Evolutionary conservation across 192 early-diverging fungal species (phyloP), one percentile per base, ranked within the genome.

Genomic region (Coemansia biformis): DNA sequence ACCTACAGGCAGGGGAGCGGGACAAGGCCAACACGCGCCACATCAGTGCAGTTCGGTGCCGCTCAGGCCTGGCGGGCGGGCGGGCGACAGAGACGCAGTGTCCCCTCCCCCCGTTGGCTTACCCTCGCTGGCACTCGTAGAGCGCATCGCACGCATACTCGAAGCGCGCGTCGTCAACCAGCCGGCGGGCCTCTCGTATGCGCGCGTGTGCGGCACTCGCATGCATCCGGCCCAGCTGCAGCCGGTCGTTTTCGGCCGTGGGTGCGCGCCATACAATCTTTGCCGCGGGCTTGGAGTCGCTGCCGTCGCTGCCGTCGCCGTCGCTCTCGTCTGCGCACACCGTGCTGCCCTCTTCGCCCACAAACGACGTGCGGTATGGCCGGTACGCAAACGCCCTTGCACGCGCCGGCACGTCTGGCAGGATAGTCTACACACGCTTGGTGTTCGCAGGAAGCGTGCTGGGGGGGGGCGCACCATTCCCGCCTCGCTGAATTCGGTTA

Each of bases 121-220:
- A 73, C 69, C 71, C 71, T 38, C 71, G 54, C 39, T 75, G 71
- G 38, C 71, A 67, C 39, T 75, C 71, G 16, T 56, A 63, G 30
- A 75, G 41, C 8, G 58, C 64, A 18, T 75, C 71, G 49, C 71
- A 67, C 1, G 57, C 41, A 38, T 67, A 75, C 31, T 75, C 71
- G 46, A 47, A 75, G 12, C 48, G 31, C 11, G 7, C 13, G 39
- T 66, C 65, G 37, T 75, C 65, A 11, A 75, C 48, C 16, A 75
- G 43, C 19, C 53, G 38, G 17, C 44, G 60, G 0, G 69, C 69
- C 34, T 65, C 57, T 4, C 51, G 19, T 10, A 73, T 45, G 16
- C 69, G 51, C 19, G 26, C 46, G 15, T 46, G 38, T 35, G 64
- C 50, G 11, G 62, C 36, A 16, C 38, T 42, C 17, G 51, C 32